These are phyloP conservation scores for Arctium lappa DNA, from an alignment of 129 eudicot species.

Conservation along the genomic window DNA sequence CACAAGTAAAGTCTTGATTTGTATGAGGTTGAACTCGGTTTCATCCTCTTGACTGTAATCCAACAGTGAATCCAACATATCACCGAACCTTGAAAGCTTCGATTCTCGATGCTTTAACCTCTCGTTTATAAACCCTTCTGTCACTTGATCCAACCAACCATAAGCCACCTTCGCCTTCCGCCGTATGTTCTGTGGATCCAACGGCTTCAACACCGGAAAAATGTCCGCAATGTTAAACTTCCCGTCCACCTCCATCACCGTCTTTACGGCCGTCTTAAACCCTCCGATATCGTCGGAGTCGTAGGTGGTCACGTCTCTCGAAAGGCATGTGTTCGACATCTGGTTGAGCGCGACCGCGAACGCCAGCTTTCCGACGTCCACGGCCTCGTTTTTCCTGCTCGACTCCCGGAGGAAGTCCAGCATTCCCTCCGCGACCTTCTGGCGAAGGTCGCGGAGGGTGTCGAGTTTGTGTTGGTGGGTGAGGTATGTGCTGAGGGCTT, in stretches of 20 bases:
- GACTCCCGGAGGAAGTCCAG: constrained; percentile 11
- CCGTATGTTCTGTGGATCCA: constrained; percentile 56
- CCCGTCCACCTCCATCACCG: constrained; percentile 37
- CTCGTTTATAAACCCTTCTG: constrained; percentile 16
- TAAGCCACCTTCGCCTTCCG: constrained; percentile 30
- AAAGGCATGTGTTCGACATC: constrained; percentile 35
- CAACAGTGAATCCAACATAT: constrained; percentile 43
- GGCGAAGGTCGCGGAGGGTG: constrained; percentile 14
- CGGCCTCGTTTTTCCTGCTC: background rate
- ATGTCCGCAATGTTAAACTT: constrained; percentile 47
- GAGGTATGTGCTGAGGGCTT: constrained; percentile 17
- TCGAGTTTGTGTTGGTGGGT: constrained; percentile 24
- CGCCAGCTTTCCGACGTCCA: constrained; percentile 29
- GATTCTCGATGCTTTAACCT: constrained; percentile 22
- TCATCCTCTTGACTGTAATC: constrained; percentile 28
- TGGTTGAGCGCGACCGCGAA: constrained; percentile 38
- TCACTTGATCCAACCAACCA: constrained; percentile 24
- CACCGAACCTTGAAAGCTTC: constrained; percentile 17
- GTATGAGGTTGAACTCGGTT: constrained; percentile 10
- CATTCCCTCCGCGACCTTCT: constrained; percentile 13
- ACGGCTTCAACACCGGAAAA: constrained; percentile 36
- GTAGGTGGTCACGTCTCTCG: constrained; percentile 22
- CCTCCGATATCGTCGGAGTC: constrained; percentile 17
- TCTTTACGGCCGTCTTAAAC: constrained; percentile 25
- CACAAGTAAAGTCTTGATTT: constrained; percentile 30